These are phyloP conservation scores for Zelopaecilomyces penicillatus DNA, from an alignment of 2,329 filamentous ascomycete genomes.

Conservation along the genomic window DNA sequence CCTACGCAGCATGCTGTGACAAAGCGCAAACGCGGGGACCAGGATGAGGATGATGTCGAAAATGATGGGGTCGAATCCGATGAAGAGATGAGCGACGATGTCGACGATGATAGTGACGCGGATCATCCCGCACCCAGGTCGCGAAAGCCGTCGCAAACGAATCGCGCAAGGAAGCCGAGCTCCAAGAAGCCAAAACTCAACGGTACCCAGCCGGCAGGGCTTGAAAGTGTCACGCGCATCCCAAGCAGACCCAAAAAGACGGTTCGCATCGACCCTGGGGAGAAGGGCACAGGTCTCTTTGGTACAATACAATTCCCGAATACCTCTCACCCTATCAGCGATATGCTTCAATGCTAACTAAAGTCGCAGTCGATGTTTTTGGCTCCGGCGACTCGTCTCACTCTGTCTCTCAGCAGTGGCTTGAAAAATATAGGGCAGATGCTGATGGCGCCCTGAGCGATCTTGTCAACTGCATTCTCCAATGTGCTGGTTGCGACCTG, in stretches of 20 bases:
- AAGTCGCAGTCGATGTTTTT: conserved; percentile 50
- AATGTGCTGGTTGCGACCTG: conserved; percentile 71
- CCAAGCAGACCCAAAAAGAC: conserved; percentile 50
- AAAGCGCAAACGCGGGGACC: conserved; percentile 51
- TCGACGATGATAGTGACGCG: conserved; percentile 39
- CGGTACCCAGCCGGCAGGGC: conserved; percentile 34
- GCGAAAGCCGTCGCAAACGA: conserved; percentile 34
- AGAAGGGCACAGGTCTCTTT: conserved; percentile 47
- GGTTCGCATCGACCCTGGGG: conserved; percentile 41
- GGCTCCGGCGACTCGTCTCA: conserved; percentile 48
- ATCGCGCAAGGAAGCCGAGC: conserved; percentile 46
- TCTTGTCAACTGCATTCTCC: conserved; percentile 58
- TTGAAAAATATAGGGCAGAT: conserved; percentile 47
- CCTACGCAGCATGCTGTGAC: conserved; percentile 29
- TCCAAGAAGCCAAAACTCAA: conserved; percentile 58
- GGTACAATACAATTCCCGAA: conserved; percentile 30
- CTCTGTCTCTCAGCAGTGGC: conserved; percentile 52
- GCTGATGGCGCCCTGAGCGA: conserved; percentile 49
- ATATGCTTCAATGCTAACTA: too few species aligned
- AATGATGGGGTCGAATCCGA: conserved; percentile 38
- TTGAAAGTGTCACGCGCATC: conserved; percentile 33
- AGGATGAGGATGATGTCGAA: conserved; percentile 37
- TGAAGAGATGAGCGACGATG: conserved; percentile 36
- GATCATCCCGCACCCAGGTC: conserved; percentile 30
- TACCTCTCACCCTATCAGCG: too few species aligned